Percentiles rank a stretch among this genome's conserved stretches.
phyloP scores from a whole-genome alignment of 129 eudicot species.

The Logfia minima region DNA sequence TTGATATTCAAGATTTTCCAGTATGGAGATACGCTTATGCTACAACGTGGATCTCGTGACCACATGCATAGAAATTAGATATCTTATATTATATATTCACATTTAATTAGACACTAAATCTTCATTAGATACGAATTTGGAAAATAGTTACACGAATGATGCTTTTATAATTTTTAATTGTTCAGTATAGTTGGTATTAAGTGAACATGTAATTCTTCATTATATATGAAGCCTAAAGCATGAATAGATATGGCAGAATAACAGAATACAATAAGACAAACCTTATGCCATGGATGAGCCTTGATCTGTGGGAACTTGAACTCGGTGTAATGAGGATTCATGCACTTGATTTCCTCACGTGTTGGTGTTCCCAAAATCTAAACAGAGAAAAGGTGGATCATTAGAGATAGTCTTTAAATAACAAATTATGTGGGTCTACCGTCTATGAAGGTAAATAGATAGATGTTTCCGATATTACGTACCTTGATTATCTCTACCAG shows the following conservation, averaged over 20 bases:
- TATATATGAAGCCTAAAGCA: not conserved
- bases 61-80: not conserved
- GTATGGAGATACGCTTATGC: no score
- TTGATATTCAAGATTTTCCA: not conserved
- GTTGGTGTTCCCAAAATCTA: conserved; percentile 97
- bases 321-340: conserved; percentile 94
- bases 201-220: not conserved
- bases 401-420: conserved; percentile 1
- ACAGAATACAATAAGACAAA: conserved; percentile 17
- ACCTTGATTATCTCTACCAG: conserved; percentile 94
- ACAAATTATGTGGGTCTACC: not conserved
- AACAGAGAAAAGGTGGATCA: not conserved
- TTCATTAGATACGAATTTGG: not conserved
- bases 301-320: conserved; percentile 96
- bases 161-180: not conserved
- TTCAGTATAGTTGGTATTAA: not conserved
- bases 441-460: not conserved
- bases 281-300: conserved; percentile 99
- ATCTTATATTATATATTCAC: not conserved
- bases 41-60: not conserved
- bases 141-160: not conserved
- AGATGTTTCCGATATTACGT: not conserved
- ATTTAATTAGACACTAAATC: not conserved
- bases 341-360: conserved; percentile 95
- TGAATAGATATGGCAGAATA: not conserved